Evolutionary conservation across 305 asterid species (phyloP).

Genomic region (Solanum hybrid): DNA sequence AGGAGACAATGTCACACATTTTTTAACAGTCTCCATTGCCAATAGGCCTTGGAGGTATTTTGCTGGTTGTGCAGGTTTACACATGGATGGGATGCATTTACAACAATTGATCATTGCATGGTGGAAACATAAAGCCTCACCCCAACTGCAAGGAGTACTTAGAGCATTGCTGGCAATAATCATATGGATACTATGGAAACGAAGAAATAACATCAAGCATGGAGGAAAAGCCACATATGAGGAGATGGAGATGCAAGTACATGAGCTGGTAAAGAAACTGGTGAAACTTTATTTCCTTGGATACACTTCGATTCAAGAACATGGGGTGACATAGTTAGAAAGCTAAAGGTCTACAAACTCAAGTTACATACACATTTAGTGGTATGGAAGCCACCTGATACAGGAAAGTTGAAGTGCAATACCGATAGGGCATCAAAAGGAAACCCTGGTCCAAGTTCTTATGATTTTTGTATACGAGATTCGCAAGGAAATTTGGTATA

Average conservation of each 20-base stretch:
- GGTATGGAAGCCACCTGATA: neutral
- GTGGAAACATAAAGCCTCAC: too few species aligned
- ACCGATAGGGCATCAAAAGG: neutral
- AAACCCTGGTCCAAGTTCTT: neutral
- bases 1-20: too few species aligned
- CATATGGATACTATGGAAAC: neutral
- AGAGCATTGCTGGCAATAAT: neutral
- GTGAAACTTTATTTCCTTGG: neutral
- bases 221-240: neutral
- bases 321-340: neutral
- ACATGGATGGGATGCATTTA: too few species aligned
- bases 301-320: too few species aligned
- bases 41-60: too few species aligned
- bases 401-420: too few species aligned
- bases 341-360: neutral
- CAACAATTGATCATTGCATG: too few species aligned
- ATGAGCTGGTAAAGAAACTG: neutral
- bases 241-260: neutral
- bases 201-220: too few species aligned
- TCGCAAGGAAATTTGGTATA: neutral
- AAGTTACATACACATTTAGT: neutral
- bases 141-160: neutral
- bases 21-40: too few species aligned
- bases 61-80: too few species aligned
- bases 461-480: neutral